A percentile compares a stretch with the other conserved stretches of the same genome.
Conservation (phyloP, 768 basidiomycete genomes). For the Leccinum disarticulatum region DNA sequence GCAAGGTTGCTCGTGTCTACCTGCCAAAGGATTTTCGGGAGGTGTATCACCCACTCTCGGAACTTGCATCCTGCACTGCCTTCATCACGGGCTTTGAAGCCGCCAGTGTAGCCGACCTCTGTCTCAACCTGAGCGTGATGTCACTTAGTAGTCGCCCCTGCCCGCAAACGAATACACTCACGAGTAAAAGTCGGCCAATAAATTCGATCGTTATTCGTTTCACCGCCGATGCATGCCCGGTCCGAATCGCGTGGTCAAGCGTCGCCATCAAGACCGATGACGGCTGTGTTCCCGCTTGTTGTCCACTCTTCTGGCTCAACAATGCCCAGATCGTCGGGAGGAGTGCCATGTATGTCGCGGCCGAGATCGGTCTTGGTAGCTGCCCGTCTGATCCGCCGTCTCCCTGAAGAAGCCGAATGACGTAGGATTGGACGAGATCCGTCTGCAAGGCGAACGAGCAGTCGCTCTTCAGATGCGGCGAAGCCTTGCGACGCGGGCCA, state of each 20-base stretch:
- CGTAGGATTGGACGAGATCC: conserved; percentile 57
- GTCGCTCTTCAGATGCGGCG: conserved; percentile 16
- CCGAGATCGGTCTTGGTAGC: conserved; percentile 51
- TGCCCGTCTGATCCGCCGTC: conserved; percentile 42
- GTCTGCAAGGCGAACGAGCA: conserved; percentile 40
- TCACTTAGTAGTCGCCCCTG: conserved; percentile 4
- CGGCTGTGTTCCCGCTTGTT: conserved; percentile 16
- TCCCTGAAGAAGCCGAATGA: conserved; percentile 56
- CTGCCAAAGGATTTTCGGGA: conserved; percentile 89
- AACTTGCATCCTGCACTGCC: conserved; percentile 33
- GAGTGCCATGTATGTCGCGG: conserved; percentile 60
- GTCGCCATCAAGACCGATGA: conserved; percentile 48
- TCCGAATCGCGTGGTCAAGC: conserved; percentile 63
- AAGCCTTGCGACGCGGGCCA: conserved; percentile 15
- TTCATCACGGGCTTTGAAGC: conserved; percentile 39
- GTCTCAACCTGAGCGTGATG: conserved; percentile 52
- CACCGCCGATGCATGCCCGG: conserved; percentile 56
- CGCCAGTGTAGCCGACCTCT: conserved; percentile 51
- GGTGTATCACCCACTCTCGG: conserved; percentile 67
- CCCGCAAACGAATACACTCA: conserved; percentile 33
- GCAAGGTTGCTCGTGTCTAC: conserved; percentile 55
- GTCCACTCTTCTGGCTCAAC: conserved; percentile 47
- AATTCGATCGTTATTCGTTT: conserved; percentile 77
- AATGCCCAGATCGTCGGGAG: conserved; percentile 80
- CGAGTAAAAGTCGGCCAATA: conserved; percentile 66